Evolutionary conservation across 2,329 filamentous ascomycete genomes (phyloP), one percentile per base, ranked within the genome.

Genomic region (Exophiala alcalophila): DNA sequence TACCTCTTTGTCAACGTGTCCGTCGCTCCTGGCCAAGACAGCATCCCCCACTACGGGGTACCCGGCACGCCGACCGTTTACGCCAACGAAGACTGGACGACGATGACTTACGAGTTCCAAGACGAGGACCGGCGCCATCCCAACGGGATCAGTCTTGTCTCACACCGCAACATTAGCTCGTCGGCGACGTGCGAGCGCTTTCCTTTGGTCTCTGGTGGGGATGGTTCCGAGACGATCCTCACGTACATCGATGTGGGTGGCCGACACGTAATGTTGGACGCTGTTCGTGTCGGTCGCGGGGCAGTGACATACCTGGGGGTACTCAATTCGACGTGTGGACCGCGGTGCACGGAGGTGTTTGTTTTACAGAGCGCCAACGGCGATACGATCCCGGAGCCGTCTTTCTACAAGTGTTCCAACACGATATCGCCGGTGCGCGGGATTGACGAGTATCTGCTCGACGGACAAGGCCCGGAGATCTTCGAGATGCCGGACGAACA

Each of bases 331-430:
- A 54, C 49, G 4, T 57, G 54, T 43, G 54, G 54, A 7, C 43
- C 43, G 9, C 50, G 54, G 7, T 57, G 54, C 35, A 45, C 50
- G 2, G 39, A 51, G 21, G 34, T 55, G 21, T 31, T 51, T 24
- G 48, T 43, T 7, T 36, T 55, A 28, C 49, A 57, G 26, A 43
- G 36, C 18, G 34, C 45, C 21, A 37, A 44, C 18, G 40, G 26
- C 20, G 30, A 41, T 12, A 41, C 43, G 9, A 40, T 49, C 14
- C 40, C 44, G 7, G 14, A 15, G 12, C 26, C 52, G 12, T 40
- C 42, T 3, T 56, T 52, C 38, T 54, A 40, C 41, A 44, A 37
- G 6, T 57, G 54, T 47, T 36, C 51, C 27, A 54, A 37, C 43
- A 56, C 37, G 16, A 31, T 57, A 20, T 42, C 40, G 9, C 20